phyloP scores from a whole-genome alignment of 345 rosid species.

The Gossypium herbaceum region DNA sequence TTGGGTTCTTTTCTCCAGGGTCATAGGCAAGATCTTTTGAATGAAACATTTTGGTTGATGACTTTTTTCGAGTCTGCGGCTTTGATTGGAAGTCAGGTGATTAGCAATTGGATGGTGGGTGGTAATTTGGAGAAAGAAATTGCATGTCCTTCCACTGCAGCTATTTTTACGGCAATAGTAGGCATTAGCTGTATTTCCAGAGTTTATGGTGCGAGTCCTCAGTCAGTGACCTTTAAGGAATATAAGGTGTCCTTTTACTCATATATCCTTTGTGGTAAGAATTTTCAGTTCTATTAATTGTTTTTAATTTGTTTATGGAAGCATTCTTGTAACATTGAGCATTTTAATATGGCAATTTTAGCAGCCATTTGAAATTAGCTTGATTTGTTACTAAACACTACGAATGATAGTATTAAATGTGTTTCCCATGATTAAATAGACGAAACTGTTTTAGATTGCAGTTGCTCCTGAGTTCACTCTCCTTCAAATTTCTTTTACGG shows the following conservation, averaged over 20 bases:
- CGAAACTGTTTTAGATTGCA: neutral
- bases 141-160: conserved; percentile 38
- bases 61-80: conserved; percentile 73
- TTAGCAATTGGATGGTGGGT: conserved; percentile 64
- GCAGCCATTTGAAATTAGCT: neutral
- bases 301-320: neutral
- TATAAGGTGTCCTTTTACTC: conserved; percentile 42
- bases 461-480: conserved; percentile 4
- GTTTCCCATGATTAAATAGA: neutral
- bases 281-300: neutral
- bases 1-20: conserved; percentile 41
- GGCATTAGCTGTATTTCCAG: conserved; percentile 41
- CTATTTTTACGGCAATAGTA: conserved; percentile 46
- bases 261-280: conserved; percentile 59
- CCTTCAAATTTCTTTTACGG: neutral
- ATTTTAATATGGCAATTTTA: neutral
- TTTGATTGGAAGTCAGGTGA: conserved; percentile 69
- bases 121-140: conserved; percentile 38
- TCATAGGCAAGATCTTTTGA: conserved; percentile 65
- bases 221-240: conserved; percentile 36
- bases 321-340: neutral
- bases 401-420: neutral
- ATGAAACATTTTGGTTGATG: conserved; percentile 91
- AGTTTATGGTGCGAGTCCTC: conserved; percentile 51
- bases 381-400: neutral